These are phyloP conservation scores for Sugiyamaella castrensis DNA, from an alignment of 1,139 yeast species.

Conservation along the genomic window DNA sequence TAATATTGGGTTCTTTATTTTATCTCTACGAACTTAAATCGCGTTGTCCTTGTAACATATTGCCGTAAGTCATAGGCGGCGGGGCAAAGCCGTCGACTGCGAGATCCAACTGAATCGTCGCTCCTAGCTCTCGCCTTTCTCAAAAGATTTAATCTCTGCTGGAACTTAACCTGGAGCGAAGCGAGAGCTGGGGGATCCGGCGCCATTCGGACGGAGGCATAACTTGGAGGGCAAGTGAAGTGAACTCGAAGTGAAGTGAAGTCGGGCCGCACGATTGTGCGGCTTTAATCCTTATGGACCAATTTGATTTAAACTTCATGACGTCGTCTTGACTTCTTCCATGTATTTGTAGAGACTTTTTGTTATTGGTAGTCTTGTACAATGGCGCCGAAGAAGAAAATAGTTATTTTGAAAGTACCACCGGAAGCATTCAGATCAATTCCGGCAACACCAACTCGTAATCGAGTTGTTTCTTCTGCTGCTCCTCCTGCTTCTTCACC, in stretches of 20 bases:
- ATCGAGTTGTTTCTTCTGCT: not conserved
- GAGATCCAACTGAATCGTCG: no score
- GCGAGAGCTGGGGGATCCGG: no score
- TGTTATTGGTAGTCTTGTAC: no score
- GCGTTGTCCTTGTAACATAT: no score
- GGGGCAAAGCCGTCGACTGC: no score
- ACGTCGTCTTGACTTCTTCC: not conserved
- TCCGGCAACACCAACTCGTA: conserved; percentile 18
- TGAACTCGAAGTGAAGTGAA: not conserved
- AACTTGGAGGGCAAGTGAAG: not conserved
- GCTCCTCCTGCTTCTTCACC: conserved; percentile 8
- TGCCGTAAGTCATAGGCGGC: no score
- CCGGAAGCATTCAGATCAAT: conserved; percentile 25
- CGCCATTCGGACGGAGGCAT: not conserved
- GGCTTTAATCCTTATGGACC: no score
- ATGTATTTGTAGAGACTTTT: not conserved
- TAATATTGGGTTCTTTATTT: not conserved
- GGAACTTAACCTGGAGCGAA: no score
- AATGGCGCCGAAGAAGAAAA: conserved; percentile 13
- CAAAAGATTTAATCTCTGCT: no score
- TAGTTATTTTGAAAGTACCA: conserved; percentile 34
- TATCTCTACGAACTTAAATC: not conserved
- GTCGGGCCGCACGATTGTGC: not conserved
- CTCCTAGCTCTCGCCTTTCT: no score
- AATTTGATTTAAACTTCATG: no score